Evolutionary conservation across 2,329 filamentous ascomycete species (phyloP).

Genomic region (Cordyceps pruinosa): DNA sequence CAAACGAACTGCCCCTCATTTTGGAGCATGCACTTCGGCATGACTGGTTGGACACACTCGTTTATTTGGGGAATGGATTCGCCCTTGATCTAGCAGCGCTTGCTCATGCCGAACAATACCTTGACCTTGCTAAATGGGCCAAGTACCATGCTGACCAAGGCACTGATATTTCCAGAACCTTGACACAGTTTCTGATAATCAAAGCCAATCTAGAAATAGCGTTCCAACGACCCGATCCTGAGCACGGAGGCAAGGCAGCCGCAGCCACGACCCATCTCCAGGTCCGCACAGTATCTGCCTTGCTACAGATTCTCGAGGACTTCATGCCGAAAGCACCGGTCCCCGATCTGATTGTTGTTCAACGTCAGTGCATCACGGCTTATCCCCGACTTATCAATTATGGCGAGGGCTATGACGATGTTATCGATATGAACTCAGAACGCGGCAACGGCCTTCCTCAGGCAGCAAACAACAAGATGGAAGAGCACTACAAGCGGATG

Average conservation of each 20-base stretch:
- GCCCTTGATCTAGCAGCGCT: conserved; percentile 81
- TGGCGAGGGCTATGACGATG: conserved; percentile 82
- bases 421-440: conserved; percentile 79
- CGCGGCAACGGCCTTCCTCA: conserved; percentile 74
- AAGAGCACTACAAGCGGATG: conserved; percentile 97
- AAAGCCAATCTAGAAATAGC: conserved; percentile 77
- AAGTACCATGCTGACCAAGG: conserved; percentile 61
- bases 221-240: conserved; percentile 60
- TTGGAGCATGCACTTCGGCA: conserved; percentile 67
- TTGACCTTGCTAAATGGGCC: conserved; percentile 78
- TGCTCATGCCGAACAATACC: conserved; percentile 71
- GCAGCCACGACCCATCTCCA: conserved; percentile 66
- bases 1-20: conserved; percentile 36
- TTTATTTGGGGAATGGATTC: conserved; percentile 73
- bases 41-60: conserved; percentile 75
- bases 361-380: conserved; percentile 81
- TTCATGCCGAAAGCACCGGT: conserved; percentile 52
- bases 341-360: conserved; percentile 69
- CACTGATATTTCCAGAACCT: conserved; percentile 59
- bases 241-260: conserved; percentile 51
- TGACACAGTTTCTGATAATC: conserved; percentile 75
- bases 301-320: conserved; percentile 74
- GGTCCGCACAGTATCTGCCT: conserved; percentile 74
- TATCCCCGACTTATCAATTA: conserved; percentile 97
- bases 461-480: conserved; percentile 84